Evolutionary conservation across 2,329 filamentous ascomycete genomes (phyloP), one percentile per base, ranked within the genome.

Genomic region (Aspergillus awamori): DNA sequence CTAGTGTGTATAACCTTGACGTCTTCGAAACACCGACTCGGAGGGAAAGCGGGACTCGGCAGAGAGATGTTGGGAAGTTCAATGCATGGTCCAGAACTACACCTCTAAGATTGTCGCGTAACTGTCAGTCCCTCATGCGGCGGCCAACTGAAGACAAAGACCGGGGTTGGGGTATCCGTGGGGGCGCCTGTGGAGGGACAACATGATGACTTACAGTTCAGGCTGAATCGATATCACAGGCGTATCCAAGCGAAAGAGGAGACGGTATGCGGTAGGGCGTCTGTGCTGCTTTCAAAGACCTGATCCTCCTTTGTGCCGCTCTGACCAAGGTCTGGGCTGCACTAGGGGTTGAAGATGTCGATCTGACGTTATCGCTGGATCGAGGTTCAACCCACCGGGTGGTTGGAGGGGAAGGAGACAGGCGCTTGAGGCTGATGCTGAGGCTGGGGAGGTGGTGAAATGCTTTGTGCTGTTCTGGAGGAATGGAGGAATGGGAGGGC

Each of bases 251-350:
- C 26, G 47, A 28, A 30, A 51, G 17, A 26, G 13, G 20, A 39
- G 17, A 22, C 30, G 24, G 28, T 30, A 48, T 5, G 10, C 49
- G 51, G 36, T 54, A 45, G 33, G 41, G 22, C 24, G 5, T 39
- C 47, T 39, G 52, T n/a, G 39, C 33, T 49, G 30, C 26, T 22
- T 24, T 38, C 33, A 43, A 30, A 24, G 41, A 48, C 41, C 22
- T 33, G 30, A 26, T 45, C 22, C 30, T 60, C 58, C 60, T 17
- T 52, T 58, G 61, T 53, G 38, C 52, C 36, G 58, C 52, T 45
- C 51, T 57, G 53, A 24, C 30, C 52, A 39, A 38, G 60, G 54
- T 58, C 58, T 63, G 55, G 61, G 47, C 58, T 52, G 53, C 59
- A 26, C 47, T 51, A 53, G 57, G 49, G 36, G 33, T 15, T 36